Conservation (phyloP, 2,329 filamentous ascomycete genomes). For the Alternaria sp. region DNA sequence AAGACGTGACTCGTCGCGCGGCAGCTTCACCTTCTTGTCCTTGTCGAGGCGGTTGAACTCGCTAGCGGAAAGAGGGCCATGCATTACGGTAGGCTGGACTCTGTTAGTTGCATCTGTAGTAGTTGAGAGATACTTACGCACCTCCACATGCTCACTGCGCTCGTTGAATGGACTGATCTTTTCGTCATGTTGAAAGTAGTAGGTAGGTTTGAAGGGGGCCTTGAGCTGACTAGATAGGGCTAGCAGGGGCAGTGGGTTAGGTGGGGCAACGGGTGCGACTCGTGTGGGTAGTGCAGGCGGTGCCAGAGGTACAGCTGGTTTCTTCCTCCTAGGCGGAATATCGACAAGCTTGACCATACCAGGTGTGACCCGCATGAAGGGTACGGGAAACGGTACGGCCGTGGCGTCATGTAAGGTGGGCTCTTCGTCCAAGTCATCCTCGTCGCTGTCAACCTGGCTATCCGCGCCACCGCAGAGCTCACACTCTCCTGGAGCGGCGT, state of each 20-base stretch:
- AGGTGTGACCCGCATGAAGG: conserved; percentile 16
- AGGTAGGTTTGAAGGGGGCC: neutral
- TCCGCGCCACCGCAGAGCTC: neutral
- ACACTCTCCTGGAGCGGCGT: neutral
- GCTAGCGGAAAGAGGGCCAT: neutral
- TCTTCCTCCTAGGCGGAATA: conserved; percentile 22
- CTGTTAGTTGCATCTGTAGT: neutral
- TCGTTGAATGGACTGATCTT: conserved; percentile 4
- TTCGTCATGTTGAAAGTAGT: conserved; percentile 2
- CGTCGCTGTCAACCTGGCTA: conserved; percentile 12
- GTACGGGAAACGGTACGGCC: conserved; percentile 12
- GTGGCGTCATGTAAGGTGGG: conserved; percentile 22
- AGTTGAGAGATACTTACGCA: neutral
- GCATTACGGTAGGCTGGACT: neutral
- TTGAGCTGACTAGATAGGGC: neutral
- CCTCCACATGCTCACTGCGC: conserved; percentile 2
- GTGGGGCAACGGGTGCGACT: neutral
- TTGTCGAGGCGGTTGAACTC: conserved; percentile 3
- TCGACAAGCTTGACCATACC: conserved; percentile 32
- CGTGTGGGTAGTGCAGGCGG: neutral
- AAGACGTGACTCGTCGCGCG: conserved; percentile 15
- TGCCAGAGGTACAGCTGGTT: neutral
- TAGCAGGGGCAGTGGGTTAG: neutral
- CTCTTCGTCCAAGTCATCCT: conserved; percentile 26
- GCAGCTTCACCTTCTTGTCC: conserved; percentile 15